Percentiles rank a stretch among this genome's conserved stretches.
phyloP scores from a whole-genome alignment of 164 flowering plant genomes.

The Euptelea pleiosperma region DNA sequence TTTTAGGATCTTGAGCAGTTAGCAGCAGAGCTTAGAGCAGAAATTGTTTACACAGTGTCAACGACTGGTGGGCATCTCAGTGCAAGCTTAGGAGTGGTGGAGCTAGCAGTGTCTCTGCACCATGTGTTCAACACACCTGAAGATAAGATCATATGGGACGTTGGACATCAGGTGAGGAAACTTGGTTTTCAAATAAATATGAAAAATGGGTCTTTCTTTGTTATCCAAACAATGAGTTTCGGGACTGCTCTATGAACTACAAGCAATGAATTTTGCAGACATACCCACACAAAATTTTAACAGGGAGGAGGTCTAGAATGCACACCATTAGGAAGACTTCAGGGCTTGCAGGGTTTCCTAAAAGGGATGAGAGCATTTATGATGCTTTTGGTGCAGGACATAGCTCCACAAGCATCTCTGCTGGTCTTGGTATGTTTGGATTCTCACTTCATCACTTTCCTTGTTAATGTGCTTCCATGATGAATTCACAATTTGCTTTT shows the following conservation, averaged over 20 bases:
- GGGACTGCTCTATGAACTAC: neutral
- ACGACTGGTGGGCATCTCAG: conserved; percentile 88
- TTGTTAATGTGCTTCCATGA: neutral
- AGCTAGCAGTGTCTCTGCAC: conserved; percentile 79
- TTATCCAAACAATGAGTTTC: too few relatives aligned
- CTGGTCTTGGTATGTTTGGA: conserved; percentile 73
- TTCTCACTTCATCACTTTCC: neutral
- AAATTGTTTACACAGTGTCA: conserved; percentile 62
- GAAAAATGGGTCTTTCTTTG: neutral
- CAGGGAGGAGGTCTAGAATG: conserved; percentile 88
- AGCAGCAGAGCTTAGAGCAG: conserved; percentile 80
- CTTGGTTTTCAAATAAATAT: neutral
- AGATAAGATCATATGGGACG: conserved; percentile 95
- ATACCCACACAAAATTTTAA: conserved; percentile 87
- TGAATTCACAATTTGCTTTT: too few relatives aligned
- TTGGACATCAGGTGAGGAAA: conserved; percentile 82
- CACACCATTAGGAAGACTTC: conserved; percentile 74
- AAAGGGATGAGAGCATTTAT: conserved; percentile 79
- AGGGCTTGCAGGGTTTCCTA: conserved; percentile 87
- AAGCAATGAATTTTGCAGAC: conserved; percentile 45
- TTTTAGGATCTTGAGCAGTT: conserved; percentile 77
- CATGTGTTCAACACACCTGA: conserved; percentile 85
- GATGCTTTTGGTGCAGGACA: conserved; percentile 98
- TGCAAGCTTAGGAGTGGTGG: conserved; percentile 85
- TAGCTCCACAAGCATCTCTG: conserved; percentile 94